Percentiles rank a stretch among this genome's conserved stretches.
phyloP scores from a whole-genome alignment of 176 grass and related monocot species.

The Phyllostachys edulis region DNA sequence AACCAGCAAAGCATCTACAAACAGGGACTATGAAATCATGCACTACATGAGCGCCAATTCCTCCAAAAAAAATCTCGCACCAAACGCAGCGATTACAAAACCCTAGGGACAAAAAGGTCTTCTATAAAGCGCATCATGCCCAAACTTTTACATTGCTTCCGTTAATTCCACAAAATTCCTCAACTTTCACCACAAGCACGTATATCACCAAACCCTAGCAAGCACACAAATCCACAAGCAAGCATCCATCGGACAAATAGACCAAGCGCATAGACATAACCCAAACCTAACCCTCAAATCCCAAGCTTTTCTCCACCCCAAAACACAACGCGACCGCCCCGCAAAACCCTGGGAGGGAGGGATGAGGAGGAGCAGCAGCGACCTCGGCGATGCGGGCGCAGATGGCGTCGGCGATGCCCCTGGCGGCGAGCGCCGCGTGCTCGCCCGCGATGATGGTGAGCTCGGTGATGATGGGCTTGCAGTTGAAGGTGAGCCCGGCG shows the following conservation, averaged over 20 bases:
- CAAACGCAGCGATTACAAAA: not conserved
- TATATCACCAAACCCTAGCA: slow-evolving; percentile 16
- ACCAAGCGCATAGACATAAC: not conserved
- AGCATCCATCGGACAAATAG: not conserved
- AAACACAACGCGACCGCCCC: not conserved
- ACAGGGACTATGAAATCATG: not conserved
- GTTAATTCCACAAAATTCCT: not conserved
- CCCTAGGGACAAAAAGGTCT: not conserved
- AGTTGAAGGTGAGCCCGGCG: slow-evolving; percentile 91
- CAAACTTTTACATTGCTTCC: not conserved
- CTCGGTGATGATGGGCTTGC: slow-evolving; percentile 95
- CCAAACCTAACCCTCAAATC: not conserved
- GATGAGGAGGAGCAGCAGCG: not conserved
- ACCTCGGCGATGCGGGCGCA: slow-evolving; percentile 86
- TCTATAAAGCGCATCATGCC: not conserved
- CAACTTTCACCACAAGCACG: not conserved
- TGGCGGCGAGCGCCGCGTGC: slow-evolving; percentile 53
- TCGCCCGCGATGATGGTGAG: slow-evolving; percentile 86
- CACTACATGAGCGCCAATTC: not conserved
- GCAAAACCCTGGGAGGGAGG: not conserved
- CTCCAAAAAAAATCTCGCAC: not conserved
- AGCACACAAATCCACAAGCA: not conserved
- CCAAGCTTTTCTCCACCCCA: not conserved
- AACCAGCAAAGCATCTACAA: not conserved
- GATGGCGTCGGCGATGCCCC: slow-evolving; percentile 69